These are phyloP conservation scores for Diaporthe amygdali DNA, from an alignment of 2,329 filamentous ascomycete species.

Conservation along the genomic window DNA sequence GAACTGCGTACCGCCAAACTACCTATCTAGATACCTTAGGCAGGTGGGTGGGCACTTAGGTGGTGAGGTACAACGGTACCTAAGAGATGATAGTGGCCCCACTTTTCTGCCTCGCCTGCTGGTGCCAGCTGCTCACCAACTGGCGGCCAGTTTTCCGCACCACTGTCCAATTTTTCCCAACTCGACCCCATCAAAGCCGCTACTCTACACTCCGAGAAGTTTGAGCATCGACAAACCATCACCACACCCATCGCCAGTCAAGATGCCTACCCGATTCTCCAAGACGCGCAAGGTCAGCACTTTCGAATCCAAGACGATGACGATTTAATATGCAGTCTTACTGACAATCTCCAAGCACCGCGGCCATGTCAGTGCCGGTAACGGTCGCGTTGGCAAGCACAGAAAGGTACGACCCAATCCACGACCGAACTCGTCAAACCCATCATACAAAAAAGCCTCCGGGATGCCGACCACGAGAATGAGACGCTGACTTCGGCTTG, in stretches of 20 bases:
- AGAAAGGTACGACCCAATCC: conserved; percentile 64
- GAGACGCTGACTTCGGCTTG: background rate
- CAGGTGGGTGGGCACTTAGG: no score
- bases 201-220: conserved; percentile 15
- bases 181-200: conserved; percentile 13
- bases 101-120: background rate
- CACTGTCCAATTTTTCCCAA: conserved; percentile 6
- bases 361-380: conserved; percentile 97
- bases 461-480: background rate
- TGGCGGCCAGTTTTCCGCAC: conserved; percentile 6
- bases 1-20: background rate
- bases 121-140: background rate
- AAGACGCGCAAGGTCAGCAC: conserved; percentile 70
- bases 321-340: conserved; percentile 16
- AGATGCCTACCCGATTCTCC: conserved; percentile 71
- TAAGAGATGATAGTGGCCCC: background rate
- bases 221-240: conserved; percentile 25
- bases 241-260: conserved; percentile 24
- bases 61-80: background rate
- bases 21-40: no score
- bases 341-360: conserved; percentile 63
- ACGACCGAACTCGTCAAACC: background rate
- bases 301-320: conserved; percentile 4
- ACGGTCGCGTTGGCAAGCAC: conserved; percentile 99
- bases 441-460: background rate